Base-by-base conservation (phyloP, 2,329 filamentous ascomycete species). In the Stachybotrys elegans region DNA sequence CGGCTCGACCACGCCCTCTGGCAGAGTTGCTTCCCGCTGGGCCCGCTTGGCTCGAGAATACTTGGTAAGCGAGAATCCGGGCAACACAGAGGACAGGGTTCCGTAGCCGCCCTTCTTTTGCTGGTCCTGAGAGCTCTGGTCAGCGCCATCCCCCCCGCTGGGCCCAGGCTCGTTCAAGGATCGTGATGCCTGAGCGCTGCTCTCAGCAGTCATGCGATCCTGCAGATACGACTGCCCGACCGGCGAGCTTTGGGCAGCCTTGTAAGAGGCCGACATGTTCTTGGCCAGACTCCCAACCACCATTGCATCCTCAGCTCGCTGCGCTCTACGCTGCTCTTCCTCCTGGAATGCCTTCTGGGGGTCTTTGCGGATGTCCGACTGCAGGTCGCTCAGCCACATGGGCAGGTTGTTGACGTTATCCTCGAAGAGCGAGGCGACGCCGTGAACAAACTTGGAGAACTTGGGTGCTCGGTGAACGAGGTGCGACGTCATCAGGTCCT, bases 391-490 rank as follows among this genome's bases (percentile, higher is more conserved):
- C 25, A 97, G 78, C 93, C 93, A 98, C 71, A 97, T 96, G 13
- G 93, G 93, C 58, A 97, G 83, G 50, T 82, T 91, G 68, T 97
- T 97, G 63, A 98, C 91, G 58, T 95, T 82, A 65, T 98, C 89
- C 57, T 97, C 93, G 54, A 97, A 97, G 3, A 98, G 75, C 31
- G 85, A 84, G 7, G 92, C 91, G 5, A 94, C 84, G 48, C 93
- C 93, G 57, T 98, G 92, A 3, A 95, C 86, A 56, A 97, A 98
- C 65, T 98, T 98, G 57, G 90, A 96, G 69, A 98, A 98, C 41
- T 86, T 82, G 2, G 91, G 88, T 0, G 87, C 84, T 37, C 90
- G 83, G 61, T 95, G 90, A 50, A 98, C 87, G 5, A 98, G 78
- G 64, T 98, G 92, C 5, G 90, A 96, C 42, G 80, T 77, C 81